Evolutionary conservation across 2,329 filamentous ascomycete genomes (phyloP).

Genomic region (Alternaria ventricosa): DNA sequence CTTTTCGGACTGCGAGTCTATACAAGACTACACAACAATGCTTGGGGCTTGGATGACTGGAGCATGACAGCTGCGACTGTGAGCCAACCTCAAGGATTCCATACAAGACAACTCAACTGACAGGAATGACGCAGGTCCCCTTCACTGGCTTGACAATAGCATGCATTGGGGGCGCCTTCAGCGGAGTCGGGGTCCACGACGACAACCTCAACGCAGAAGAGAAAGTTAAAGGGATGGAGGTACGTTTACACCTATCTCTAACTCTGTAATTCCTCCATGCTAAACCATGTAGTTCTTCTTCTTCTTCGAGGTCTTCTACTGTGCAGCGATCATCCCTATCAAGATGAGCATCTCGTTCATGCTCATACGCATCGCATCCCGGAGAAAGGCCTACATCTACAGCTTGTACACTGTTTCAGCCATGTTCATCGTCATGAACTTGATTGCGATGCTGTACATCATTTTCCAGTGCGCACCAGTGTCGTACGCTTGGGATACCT

Average conservation of each 20-base stretch:
- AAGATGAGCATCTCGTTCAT: constrained; percentile 16
- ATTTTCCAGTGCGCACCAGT: constrained; percentile 11
- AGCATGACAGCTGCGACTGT: constrained; percentile 12
- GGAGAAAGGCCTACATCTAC: constrained; percentile 4
- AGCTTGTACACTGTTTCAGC: constrained; percentile 7
- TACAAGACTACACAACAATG: constrained; percentile 10
- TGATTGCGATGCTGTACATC: constrained; percentile 12
- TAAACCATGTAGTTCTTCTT: constrained; percentile 9
- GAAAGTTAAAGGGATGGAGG: constrained; percentile 8
- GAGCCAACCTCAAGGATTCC: background rate
- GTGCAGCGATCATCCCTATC: constrained; percentile 10
- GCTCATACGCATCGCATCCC: constrained; percentile 11
- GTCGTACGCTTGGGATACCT: constrained; percentile 13
- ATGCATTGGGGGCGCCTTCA: constrained; percentile 12
- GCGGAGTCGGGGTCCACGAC: constrained; percentile 9
- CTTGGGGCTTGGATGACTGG: constrained; percentile 14
- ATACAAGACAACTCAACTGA: background rate
- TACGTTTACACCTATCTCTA: background rate
- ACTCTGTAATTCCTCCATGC: background rate
- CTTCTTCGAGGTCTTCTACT: constrained; percentile 12
- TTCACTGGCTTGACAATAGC: constrained; percentile 13
- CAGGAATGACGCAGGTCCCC: background rate
- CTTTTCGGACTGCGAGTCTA: constrained; percentile 11
- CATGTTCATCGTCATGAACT: constrained; percentile 13
- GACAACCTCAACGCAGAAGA: background rate